Conservation (phyloP, 768 basidiomycete genomes). For the Tricholoma terreum region DNA sequence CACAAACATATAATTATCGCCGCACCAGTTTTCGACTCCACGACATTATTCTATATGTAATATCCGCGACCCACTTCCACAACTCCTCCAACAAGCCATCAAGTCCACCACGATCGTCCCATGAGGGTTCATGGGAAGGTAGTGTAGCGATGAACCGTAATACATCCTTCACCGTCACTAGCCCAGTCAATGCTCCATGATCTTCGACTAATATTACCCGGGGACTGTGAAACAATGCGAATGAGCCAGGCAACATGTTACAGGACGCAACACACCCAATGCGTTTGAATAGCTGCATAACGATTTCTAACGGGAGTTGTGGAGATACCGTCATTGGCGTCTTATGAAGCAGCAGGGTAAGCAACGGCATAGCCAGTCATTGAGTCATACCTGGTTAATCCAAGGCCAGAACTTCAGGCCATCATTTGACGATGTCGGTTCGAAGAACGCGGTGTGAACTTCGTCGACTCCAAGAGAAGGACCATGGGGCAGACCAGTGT, state of each 20-base stretch:
- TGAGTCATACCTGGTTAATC: constrained; percentile 81
- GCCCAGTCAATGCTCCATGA: constrained; percentile 74
- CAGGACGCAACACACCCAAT: constrained; percentile 75
- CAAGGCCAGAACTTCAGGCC: constrained; percentile 78
- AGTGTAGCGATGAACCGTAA: constrained; percentile 75
- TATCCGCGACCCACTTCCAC: constrained; percentile 51
- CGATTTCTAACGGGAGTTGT: constrained; percentile 90
- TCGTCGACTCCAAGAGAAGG: constrained; percentile 62
- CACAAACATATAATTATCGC: constrained; percentile 23
- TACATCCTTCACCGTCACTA: constrained; percentile 96
- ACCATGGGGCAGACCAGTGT: constrained; percentile 45
- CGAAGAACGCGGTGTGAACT: constrained; percentile 57
- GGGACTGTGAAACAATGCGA: constrained; percentile 51
- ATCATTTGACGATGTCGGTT: constrained; percentile 53
- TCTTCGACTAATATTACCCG: constrained; percentile 95
- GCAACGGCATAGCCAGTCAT: neutral
- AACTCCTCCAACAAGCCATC: constrained; percentile 61
- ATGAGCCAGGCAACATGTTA: constrained; percentile 1
- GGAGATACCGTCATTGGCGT: constrained; percentile 93
- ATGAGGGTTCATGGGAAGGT: constrained; percentile 48
- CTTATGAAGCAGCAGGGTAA: constrained; percentile 37
- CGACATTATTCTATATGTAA: constrained; percentile 31
- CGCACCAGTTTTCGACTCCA: constrained; percentile 38
- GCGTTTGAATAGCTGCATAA: constrained; percentile 95
- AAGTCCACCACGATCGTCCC: constrained; percentile 63